phyloP scores from a whole-genome alignment of 306 rosid species.

The Mimosa pudica region DNA sequence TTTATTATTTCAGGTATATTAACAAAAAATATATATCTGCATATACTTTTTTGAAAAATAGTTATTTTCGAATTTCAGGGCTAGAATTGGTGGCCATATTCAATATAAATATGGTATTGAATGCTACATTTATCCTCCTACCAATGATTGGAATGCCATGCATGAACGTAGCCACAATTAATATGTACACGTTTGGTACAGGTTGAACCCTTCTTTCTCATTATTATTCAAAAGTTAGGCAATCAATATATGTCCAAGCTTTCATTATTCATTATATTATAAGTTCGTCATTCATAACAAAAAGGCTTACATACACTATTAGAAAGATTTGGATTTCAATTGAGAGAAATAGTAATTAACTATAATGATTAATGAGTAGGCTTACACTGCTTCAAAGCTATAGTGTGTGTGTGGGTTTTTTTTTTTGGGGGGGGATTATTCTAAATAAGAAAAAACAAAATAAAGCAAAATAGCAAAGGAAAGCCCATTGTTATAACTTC shows the following conservation, averaged over 20 bases:
- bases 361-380: background rate
- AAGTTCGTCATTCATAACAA: background rate
- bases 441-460: background rate
- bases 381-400: background rate
- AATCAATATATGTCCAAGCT: background rate
- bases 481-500: background rate
- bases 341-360: background rate
- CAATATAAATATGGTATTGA: background rate
- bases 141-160: conserved; percentile 14
- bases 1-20: background rate
- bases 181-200: background rate
- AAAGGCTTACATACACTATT: background rate
- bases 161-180: background rate
- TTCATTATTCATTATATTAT: background rate
- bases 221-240: background rate
- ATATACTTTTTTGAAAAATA: background rate
- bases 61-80: background rate
- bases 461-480: background rate
- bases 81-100: background rate
- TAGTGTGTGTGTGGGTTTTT: background rate
- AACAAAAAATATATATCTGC: background rate
- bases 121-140: background rate
- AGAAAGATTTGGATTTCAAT: background rate
- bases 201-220: background rate
- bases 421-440: background rate